Evolutionary conservation across 352 stramenopile species (phyloP).

Genomic region (Pelagophyceae sp.): DNA sequence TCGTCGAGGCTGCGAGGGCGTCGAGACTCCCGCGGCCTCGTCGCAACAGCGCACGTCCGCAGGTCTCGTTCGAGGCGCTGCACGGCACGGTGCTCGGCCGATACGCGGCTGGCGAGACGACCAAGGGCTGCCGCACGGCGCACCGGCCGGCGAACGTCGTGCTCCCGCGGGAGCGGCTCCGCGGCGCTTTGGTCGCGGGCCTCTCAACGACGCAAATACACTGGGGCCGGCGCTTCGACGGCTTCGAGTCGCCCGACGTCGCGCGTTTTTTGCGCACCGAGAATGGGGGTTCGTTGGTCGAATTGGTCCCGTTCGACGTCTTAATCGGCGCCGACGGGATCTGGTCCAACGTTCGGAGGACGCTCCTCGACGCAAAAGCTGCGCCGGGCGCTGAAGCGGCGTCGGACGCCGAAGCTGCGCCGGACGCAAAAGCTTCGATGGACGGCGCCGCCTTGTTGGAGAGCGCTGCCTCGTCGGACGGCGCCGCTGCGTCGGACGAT

Average conservation of each 20-base stretch:
- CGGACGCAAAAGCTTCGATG: neutral
- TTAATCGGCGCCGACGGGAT: conserved; percentile 48
- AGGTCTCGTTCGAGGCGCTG: neutral
- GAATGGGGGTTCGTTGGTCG: too few relatives aligned
- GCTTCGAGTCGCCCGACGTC: neutral
- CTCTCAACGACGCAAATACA: neutral
- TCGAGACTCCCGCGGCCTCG: too few relatives aligned
- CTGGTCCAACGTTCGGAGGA: conserved; percentile 43
- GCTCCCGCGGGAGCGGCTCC: neutral
- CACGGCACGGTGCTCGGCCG: neutral
- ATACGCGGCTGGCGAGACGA: neutral
- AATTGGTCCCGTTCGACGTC: conserved; percentile 34
- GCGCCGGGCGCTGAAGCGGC: too few relatives aligned
- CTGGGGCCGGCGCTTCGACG: neutral
- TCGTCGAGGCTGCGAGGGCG: too few relatives aligned
- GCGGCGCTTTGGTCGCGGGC: neutral
- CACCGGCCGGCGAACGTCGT: neutral
- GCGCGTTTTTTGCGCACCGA: too few relatives aligned
- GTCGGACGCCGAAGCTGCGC: conserved; percentile 18
- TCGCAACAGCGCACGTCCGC: too few relatives aligned
- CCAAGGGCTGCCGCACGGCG: neutral
- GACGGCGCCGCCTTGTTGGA: neutral
- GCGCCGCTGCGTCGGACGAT: too few relatives aligned
- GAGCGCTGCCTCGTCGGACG: too few relatives aligned
- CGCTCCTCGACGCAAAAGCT: too few relatives aligned